These are phyloP conservation scores for Boletus vermiculosoides DNA, from an alignment of 768 basidiomycete species.

Conservation along the genomic window DNA sequence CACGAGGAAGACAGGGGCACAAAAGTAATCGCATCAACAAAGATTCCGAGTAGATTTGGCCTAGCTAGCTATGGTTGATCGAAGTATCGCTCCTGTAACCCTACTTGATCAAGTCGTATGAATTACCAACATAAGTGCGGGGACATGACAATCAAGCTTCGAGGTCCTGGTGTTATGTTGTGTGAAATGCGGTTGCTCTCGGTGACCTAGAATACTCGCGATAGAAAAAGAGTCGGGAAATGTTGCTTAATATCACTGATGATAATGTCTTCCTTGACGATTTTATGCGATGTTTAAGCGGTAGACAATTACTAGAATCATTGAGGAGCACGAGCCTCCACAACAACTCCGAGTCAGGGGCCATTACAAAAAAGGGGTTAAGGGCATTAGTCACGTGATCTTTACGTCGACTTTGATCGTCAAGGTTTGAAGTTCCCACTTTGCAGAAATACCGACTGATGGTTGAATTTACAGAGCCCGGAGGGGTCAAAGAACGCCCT, in stretches of 20 bases:
- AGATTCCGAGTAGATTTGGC: neutral
- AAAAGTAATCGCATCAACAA: neutral
- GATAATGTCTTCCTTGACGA: neutral
- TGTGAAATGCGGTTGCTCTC: neutral
- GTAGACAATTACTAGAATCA: neutral
- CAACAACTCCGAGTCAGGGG: too few relatives aligned
- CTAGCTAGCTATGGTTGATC: neutral
- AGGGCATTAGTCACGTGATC: conserved; percentile 12
- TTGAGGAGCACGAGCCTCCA: too few relatives aligned
- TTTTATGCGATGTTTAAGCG: neutral
- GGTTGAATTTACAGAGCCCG: conserved; percentile 18
- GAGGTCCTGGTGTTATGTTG: neutral
- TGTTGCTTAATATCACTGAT: neutral
- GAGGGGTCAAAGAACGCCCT: conserved; percentile 17
- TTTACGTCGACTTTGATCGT: neutral
- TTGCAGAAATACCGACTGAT: conserved; percentile 13
- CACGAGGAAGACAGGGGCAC: neutral
- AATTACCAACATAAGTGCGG: neutral
- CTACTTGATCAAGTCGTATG: neutral
- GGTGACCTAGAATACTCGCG: neutral
- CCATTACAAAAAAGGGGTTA: too few relatives aligned
- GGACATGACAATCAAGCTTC: neutral
- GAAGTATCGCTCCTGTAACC: neutral
- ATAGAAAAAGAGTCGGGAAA: neutral
- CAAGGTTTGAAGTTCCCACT: neutral